Base-by-base conservation (phyloP, 2,329 filamentous ascomycete genomes). In the Colletotrichum sp. region DNA sequence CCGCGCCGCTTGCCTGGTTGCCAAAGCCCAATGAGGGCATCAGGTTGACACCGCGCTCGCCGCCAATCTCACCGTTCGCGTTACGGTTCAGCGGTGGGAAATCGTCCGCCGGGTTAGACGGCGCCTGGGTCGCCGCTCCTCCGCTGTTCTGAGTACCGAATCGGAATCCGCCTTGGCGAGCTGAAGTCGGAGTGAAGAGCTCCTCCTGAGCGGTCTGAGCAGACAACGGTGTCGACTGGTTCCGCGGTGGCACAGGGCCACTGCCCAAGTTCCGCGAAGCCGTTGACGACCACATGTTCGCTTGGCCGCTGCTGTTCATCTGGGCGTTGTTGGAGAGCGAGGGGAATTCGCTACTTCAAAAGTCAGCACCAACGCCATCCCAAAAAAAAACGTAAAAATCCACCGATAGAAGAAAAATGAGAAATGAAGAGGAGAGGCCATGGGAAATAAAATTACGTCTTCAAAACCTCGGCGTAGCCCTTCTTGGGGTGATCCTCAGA, bases 291-390 rank as follows among this genome's bases (percentile, higher is more conserved):
- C 90, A 92, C 83, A 92, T 86, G 7, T 89, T 89, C 16, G 87
- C 84, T 76, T 87, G 87, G 61, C 81, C 87, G 8, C 87, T 82
- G 73, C 83, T 89, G 32, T 88, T 84, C 58, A 91, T 82, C 79
- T 91, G 90, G 59, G 90, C 86, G 77, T 90, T 92, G 79, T 91
- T 92, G 67, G 91, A 92, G 78, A 94, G 83, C 26, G 91, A 92
- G 10, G 92, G 92, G 70, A 94, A 94, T 80, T 94, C 92, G 76
- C 92, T 94, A 76, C 64, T 68, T 75, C 32, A 76, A 43, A 71
- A 71, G 69, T 84, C 66, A 84, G 83, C 69, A 67, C 52, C 32
- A 28, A 30, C 30, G 16, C 21, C 43, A 21, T 56, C 24, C 43
- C 30, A 13, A 30, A 14, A 14, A 18, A 26, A 18, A 26, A n/a